phyloP scores from a whole-genome alignment of 768 basidiomycete genomes.

The Boletus rex-veris region DNA sequence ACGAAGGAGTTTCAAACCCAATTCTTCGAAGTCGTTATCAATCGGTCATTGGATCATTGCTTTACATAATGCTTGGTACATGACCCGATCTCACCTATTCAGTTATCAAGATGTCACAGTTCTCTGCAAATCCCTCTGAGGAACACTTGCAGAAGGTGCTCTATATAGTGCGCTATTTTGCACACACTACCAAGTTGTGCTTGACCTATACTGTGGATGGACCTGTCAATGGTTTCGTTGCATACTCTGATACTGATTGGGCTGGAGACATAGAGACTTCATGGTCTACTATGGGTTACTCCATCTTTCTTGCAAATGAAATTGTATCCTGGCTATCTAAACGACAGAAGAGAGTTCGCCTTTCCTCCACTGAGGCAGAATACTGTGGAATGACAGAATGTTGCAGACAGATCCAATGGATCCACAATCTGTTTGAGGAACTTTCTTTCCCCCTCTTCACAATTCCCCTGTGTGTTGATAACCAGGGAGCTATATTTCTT shows the following conservation, averaged over 20 bases:
- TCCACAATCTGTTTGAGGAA: neutral
- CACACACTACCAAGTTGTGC: neutral
- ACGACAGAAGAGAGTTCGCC: no score
- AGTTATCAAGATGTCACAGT: neutral
- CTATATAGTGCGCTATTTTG: neutral
- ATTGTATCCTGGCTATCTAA: no score
- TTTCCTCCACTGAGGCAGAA: neutral
- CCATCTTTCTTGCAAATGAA: no score
- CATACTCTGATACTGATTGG: neutral
- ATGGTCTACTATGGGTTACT: neutral
- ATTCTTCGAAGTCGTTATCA: neutral
- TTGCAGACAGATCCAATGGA: neutral
- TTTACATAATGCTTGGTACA: neutral
- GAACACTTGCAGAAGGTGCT: neutral
- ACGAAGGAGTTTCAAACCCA: neutral
- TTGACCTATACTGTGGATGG: neutral
- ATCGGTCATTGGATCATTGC: neutral
- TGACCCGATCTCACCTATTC: neutral
- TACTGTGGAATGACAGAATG: neutral
- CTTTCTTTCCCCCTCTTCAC: no score
- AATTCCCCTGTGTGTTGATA: neutral
- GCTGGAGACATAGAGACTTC: neutral
- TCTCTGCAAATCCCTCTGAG: neutral
- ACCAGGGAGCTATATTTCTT: neutral
- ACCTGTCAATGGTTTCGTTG: neutral